Base-by-base conservation (phyloP, 2,329 filamentous ascomycete species). In the Amesomyces nigricolor region DNA sequence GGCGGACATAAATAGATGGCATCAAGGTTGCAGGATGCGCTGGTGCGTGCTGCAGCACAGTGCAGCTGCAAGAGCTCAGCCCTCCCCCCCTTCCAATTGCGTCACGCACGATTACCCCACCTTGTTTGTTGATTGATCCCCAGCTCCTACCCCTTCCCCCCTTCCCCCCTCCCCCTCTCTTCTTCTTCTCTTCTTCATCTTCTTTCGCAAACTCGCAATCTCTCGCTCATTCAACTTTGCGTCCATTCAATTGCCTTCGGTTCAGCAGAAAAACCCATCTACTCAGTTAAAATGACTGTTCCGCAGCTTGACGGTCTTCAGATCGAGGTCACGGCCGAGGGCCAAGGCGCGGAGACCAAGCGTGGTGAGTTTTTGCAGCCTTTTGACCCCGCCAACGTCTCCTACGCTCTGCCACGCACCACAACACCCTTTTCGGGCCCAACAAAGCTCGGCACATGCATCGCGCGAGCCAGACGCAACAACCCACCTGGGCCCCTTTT, bases 211-310 rank as follows among this genome's bases (percentile, higher is more conserved):
- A 51, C 42, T 37, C 14, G 16, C 11, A 9, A 8, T 29, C 3
- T 9, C 13, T 26, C 32, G 38, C 39, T 30, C 30, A 26, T 32
- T n/a, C 54, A 37, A 53, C 16, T 10, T 35, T 13, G 11, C 32
- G 32, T 35, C 32, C 47, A 30, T 38, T 44, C 54, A 60, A 58
- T 58, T 60, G 48, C 44, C 35, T 46, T 26, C 48, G 2, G 11
- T 29, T 17, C 4, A 32, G 51, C 30, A 22, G 39, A 22, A n/a
- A 40, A 35, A 47, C 49, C 30, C 45, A 40, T 29, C 40, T 17
- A 39, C 35, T 29, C 47, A 49, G 45, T 42, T 54, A 65, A 57
- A 51, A 65, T 65, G 64, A 58, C 59, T 26, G 50, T 65, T 37
- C 64, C 64, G 40, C 22, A 63, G 46, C 19, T 64, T 49, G 38